Evolutionary conservation across 2,329 filamentous ascomycete genomes (phyloP), one percentile per base, ranked within the genome.

Genomic region (Clathrospora elynae): DNA sequence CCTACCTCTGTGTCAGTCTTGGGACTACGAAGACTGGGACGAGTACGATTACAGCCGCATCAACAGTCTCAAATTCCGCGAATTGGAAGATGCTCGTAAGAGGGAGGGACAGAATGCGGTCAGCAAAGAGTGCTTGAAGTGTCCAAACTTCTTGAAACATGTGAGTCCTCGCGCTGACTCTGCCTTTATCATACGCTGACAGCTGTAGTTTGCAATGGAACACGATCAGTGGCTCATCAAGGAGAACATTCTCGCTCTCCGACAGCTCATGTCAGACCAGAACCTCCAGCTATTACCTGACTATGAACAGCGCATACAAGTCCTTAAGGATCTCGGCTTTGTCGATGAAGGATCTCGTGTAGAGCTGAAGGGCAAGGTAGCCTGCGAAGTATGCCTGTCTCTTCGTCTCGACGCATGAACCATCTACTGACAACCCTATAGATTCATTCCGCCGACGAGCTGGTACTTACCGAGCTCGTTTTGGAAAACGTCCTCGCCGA

Each of bases 211-310:
- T 66, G 87, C 90, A 50, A 95, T 96, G 88, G 88, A 91, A 62
- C 90, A 99, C 64, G 90, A 96, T 64, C 88, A 96, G 71, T 97
- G 92, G 90, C 80, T 95, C 32, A 90, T 99, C 68, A 89, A 93
- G 67, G 90, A 96, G 67, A 91, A 95, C 59, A 96, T 99, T 58
- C 82, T 85, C 10, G 85, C 91, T 49, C 78, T 99, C 46, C 89
- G 91, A 49, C 86, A 90, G 64, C 79, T 92, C 18, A 90, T 97
- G 73, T 96, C 93, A 1, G 90, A 97, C 67, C 92, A 97, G 67
- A 97, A 97, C 64, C 82, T 99, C 2, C 91, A 96, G 64, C 81
- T 99, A 4, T 81, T 99, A 7, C 93, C 93, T 0, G 93, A 99
- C 71, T 99, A 99, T 66, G 88, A 97, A 65, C 93, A 97, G 72